Base-by-base conservation (phyloP, 805 yeast genomes). In the Naumovozyma dairenensis region DNA sequence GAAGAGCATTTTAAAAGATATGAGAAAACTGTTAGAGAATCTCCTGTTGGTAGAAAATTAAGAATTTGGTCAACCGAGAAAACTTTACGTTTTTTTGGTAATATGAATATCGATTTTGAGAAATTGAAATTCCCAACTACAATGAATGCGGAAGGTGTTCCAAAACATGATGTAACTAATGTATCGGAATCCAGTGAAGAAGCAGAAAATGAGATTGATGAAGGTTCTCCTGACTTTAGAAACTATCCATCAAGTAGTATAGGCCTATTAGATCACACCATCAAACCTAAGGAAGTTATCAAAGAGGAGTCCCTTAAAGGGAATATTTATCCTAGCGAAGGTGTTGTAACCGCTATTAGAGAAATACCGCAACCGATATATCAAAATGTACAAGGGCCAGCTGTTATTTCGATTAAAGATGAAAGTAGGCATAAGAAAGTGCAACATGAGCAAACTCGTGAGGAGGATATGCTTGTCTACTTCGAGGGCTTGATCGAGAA, bases 21-120 rank as follows among this genome's bases (percentile, higher is more conserved):
- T 17, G 12, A 28, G 6, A 6, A 22, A 5, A 16, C 30, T 10
- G n/a, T 13, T 5, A n/a, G 21, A 7, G 33, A 16, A 15, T 13
- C 4, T 16, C 5, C 24, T 6, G 14, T 32, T 9, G 29, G 17
- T 4, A 44, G 29, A n/a, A 38, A 28, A 12, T 15, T 44, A 16
- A 40, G 49, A 22, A 31, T 49, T 12, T 49, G 54, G 54, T 34
- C 46, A 15, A 21, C 41, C 3, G 29, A 29, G 10, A 47, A 45
- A 31, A 35, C 42, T 2, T 18, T 28, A 16, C 36, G 35, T 8
- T 49, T 47, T 32, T 15, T 49, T n/a, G 16, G 29, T 16, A 39
- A 49, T 33, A 31, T 49, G 37, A 44, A 39, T 9, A 33, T 39
- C 12, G 35, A 32, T 19, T 15, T 36, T 4, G 18, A 32, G 3